A percentile compares a stretch with the other conserved stretches of the same genome.
Conservation (phyloP, 2,329 filamentous ascomycete species). For the Ambrosiella cleistominuta region DNA sequence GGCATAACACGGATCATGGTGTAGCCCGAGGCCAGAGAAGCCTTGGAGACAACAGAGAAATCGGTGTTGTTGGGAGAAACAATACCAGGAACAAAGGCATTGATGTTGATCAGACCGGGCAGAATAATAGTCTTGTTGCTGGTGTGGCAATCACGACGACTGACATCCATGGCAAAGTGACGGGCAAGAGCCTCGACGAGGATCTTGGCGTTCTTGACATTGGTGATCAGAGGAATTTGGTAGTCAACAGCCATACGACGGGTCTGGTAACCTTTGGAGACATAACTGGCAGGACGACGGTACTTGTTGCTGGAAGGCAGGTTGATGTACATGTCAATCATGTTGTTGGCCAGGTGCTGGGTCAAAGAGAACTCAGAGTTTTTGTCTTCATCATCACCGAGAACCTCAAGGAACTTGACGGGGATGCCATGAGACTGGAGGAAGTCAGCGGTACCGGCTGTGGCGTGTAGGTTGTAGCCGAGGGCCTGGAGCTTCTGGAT, state of each 20-base stretch:
- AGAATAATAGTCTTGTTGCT: conserved; percentile 62
- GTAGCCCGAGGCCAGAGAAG: conserved; percentile 58
- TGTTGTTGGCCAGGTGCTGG: conserved; percentile 90
- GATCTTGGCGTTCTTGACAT: conserved; percentile 98
- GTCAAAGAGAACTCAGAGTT: conserved; percentile 94
- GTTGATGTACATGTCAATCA: conserved; percentile 98
- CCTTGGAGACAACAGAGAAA: conserved; percentile 51
- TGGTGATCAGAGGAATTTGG: conserved; percentile 91
- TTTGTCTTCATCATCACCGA: conserved; percentile 64
- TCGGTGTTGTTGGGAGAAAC: conserved; percentile 46
- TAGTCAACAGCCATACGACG: conserved; percentile 95
- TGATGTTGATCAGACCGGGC: conserved; percentile 60
- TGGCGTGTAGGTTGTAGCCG: conserved; percentile 91
- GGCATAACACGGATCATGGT: conserved; percentile 69
- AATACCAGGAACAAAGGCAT: conserved; percentile 63
- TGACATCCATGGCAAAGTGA: conserved; percentile 70
- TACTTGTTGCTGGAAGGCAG: conserved; percentile 97
- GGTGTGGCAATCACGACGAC: conserved; percentile 76
- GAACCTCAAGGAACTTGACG: conserved; percentile 83
- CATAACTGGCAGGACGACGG: conserved; percentile 89
- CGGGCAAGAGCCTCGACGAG: conserved; percentile 84
- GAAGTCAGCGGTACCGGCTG: conserved; percentile 91
- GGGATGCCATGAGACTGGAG: conserved; percentile 80
- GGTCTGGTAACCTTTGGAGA: conserved; percentile 94
- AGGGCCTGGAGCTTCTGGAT: conserved; percentile 76